Percentiles rank a stretch among this genome's conserved stretches.
Evolutionary conservation across 192 early-diverging fungal species (phyloP).

Genomic region (Podila minutissima): DNA sequence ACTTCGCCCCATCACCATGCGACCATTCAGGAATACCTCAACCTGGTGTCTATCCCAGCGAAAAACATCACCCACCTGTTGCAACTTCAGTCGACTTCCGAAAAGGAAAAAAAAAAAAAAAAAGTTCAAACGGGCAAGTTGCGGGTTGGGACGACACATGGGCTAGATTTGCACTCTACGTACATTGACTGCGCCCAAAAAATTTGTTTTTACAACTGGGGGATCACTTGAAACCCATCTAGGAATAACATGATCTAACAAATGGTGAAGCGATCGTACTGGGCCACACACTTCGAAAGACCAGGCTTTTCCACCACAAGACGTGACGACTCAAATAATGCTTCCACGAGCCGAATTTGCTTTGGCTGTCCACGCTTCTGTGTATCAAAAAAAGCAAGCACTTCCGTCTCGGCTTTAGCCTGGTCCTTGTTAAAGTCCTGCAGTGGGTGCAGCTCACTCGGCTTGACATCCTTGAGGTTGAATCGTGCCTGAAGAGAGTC

Average conservation of each 20-base stretch:
- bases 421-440: constrained; percentile 4
- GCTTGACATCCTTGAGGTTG: not conserved
- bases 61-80: too few relatives aligned
- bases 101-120: too few relatives aligned
- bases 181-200: constrained; percentile 1
- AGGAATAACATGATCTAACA: not conserved
- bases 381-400: not conserved
- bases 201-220: not conserved
- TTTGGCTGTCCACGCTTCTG: not conserved
- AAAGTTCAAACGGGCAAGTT: too few relatives aligned
- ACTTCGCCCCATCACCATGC: too few relatives aligned
- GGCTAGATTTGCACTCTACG: not conserved
- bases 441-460: not conserved
- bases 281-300: constrained; percentile 3
- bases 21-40: too few relatives aligned
- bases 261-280: constrained; percentile 2
- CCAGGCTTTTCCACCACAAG: constrained; percentile 3
- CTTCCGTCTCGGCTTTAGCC: not conserved
- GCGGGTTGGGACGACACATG: too few relatives aligned
- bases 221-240: not conserved
- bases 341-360: constrained; percentile 4
- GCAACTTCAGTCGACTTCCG: too few relatives aligned
- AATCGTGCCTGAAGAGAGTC: not conserved
- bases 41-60: too few relatives aligned
- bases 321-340: constrained; percentile 1